These are phyloP conservation scores for Termitomyces sp. DNA, from an alignment of 768 basidiomycete genomes.

Conservation along the genomic window DNA sequence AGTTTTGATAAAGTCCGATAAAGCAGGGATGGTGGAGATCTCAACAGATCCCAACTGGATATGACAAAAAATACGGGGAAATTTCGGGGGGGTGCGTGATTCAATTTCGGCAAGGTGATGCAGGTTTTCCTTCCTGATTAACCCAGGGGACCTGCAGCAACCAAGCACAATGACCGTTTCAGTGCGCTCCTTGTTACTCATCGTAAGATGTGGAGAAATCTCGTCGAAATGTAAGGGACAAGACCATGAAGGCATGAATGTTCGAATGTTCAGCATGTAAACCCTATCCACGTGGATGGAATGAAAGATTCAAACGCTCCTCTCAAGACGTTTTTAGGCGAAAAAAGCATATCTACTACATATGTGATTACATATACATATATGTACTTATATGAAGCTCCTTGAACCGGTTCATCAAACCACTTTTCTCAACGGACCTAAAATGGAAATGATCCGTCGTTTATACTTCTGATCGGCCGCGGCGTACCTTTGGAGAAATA, in stretches of 20 bases:
- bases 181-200: constrained; percentile 1
- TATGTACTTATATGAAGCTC: no score
- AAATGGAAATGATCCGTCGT: constrained; percentile 6
- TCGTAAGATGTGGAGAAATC: constrained; percentile 19
- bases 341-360: neutral
- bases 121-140: neutral
- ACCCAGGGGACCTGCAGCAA: neutral
- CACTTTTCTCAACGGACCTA: neutral
- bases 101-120: constrained; percentile 5
- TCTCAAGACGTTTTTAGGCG: neutral
- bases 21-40: neutral
- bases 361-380: no score
- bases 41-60: neutral
- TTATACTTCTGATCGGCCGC: constrained; percentile 4
- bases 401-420: neutral
- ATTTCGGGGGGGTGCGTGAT: constrained; percentile 13
- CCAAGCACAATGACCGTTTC: neutral
- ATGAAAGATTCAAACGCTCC: neutral
- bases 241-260: neutral
- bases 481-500: constrained; percentile 41
- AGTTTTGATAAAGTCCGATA: neutral
- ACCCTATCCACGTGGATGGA: no score
- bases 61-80: constrained; percentile 9
- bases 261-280: neutral
- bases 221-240: constrained; percentile 22